Evolutionary conservation across 768 basidiomycete genomes (phyloP), one percentile per base, ranked within the genome.

Genomic region (Coprinopsis strossmayeri): DNA sequence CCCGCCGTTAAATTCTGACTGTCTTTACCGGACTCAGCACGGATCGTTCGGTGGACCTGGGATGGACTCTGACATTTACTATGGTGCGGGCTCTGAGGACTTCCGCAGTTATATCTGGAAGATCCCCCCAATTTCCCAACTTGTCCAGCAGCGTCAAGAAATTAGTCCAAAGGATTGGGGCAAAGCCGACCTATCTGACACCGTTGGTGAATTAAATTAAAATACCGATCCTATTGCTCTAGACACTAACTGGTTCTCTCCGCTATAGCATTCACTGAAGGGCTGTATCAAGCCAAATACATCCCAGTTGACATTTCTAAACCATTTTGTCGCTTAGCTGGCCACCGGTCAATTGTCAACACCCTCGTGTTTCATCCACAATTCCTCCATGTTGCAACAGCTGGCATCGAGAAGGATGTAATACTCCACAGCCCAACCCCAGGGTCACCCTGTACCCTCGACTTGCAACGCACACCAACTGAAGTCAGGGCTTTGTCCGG

Each of bases 41-140:
- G 87, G 87, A 2, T 77, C 79, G 3, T 91, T 92, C 53, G 86
- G 89, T 30, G 77, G 79, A 2, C 72, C 74, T 1, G 75, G 74
- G 3, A 57, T 74, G 24, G 69, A 74, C 40, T 64, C 56, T 20
- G 84, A 86, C 47, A 61, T 71, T 25, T 78, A 83, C 56, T 91
- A 83, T 57, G 74, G 74, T 28, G 76, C 77, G n/a, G 90, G 90
- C 13, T 90, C 87, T 10, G 90, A 92, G 59, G 87, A 91, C 61
- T 91, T 91, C 59, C 72, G 81, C 30, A 78, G 73, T 17, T 91
- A 91, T 54, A 60, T 89, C 20, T 92, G 90, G 90, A 78, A 76
- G 54, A 68, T 92, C 28, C 89, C 90, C 2, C 57, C 73, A 11
- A 52, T 74, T 2, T 49, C 55, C 9, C 64, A 66, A 13, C 69